These are phyloP conservation scores for Coprinellus aureogranulatus DNA, from an alignment of 768 basidiomycete genomes.

Conservation along the genomic window DNA sequence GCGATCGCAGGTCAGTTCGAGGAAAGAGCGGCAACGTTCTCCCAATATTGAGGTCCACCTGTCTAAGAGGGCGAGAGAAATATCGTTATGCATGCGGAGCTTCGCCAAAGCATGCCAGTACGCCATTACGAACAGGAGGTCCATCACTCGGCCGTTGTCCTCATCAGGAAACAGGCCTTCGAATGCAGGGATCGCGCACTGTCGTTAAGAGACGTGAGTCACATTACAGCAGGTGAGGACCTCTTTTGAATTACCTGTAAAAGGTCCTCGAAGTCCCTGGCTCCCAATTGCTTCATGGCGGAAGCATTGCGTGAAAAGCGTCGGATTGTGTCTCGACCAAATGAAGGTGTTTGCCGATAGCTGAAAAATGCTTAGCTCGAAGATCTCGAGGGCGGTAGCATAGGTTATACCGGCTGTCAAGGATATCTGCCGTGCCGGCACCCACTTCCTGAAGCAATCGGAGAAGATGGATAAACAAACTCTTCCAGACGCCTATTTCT, in stretches of 20 bases:
- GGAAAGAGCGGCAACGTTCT: constrained; percentile 28
- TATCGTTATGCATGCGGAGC: constrained; percentile 28
- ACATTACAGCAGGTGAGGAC: no score
- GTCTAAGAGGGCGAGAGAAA: constrained; percentile 21
- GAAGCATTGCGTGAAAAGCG: constrained; percentile 30
- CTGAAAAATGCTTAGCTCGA: no score
- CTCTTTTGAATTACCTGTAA: constrained; percentile 32
- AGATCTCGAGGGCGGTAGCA: no score
- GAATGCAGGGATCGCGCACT: constrained; percentile 37
- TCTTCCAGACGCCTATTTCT: constrained; percentile 39
- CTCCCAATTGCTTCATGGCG: constrained; percentile 32
- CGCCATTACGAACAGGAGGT: constrained; percentile 24
- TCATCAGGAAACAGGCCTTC: constrained; percentile 31
- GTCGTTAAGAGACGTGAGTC: constrained; percentile 15
- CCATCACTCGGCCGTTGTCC: constrained; percentile 18
- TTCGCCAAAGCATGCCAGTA: constrained; percentile 36
- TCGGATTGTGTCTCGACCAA: constrained; percentile 29
- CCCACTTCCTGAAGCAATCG: constrained; percentile 21
- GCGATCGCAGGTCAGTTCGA: constrained; percentile 17
- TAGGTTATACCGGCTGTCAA: not conserved
- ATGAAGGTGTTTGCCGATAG: constrained; percentile 28
- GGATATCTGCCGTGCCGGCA: constrained; percentile 9
- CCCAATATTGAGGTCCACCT: constrained; percentile 27
- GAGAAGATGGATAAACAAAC: constrained; percentile 33
- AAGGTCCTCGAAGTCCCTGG: constrained; percentile 38